phyloP scores from a whole-genome alignment of 192 early-diverging fungal genomes.

The Backusella luteola region DNA sequence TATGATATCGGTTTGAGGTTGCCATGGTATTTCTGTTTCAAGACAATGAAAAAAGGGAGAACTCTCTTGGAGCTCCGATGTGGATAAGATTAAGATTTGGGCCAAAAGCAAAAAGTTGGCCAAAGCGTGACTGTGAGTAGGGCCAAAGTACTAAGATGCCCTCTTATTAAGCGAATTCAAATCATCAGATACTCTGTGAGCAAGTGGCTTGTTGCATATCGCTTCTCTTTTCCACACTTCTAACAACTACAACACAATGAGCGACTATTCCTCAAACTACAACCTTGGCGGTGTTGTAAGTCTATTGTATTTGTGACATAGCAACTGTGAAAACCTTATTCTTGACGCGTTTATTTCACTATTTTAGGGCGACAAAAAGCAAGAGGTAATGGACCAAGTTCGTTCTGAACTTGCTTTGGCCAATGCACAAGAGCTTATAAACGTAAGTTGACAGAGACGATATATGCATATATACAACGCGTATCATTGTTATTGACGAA shows the following conservation, averaged over 20 bases:
- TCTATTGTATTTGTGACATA: not conserved
- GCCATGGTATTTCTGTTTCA: not conserved
- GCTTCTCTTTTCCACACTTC: not conserved
- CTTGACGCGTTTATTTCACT: not conserved
- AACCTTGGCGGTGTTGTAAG: not conserved
- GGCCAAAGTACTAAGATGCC: not conserved
- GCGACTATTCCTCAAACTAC: not conserved
- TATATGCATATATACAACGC: not conserved
- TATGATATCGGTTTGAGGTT: not conserved
- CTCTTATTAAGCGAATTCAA: not conserved
- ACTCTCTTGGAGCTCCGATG: not conserved
- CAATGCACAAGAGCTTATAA: slow-evolving; percentile 81
- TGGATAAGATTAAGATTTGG: not conserved
- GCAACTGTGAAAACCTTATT: too few species aligned
- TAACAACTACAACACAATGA: not conserved
- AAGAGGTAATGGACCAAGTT: slow-evolving; percentile 77
- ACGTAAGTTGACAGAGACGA: slow-evolving; percentile 44
- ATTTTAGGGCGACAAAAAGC: slow-evolving; percentile 51
- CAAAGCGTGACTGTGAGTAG: slow-evolving; percentile 1
- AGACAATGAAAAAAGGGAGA: not conserved
- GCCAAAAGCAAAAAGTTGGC: not conserved
- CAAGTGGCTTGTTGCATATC: not conserved
- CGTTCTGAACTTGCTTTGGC: slow-evolving; percentile 74
- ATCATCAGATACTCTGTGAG: not conserved
- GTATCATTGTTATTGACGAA: too few species aligned